Percentiles rank a stretch among this genome's conserved stretches.
These are phyloP conservation scores for Clarireedia paspali DNA, from an alignment of 2,329 filamentous ascomycete genomes.

Conservation along the genomic window DNA sequence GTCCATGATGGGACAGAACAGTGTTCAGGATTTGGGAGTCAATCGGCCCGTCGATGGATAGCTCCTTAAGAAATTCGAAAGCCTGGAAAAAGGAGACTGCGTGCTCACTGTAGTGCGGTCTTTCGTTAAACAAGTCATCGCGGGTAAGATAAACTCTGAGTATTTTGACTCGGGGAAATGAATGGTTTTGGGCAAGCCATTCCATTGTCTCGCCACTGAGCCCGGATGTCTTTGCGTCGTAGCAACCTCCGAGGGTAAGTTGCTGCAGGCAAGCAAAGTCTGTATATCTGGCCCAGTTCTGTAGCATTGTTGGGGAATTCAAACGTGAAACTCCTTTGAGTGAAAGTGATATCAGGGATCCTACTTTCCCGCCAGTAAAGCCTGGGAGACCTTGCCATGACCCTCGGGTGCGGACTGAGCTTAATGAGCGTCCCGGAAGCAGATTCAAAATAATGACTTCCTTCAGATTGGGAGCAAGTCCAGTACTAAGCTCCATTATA, in stretches of 20 bases:
- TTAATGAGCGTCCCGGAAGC: neutral
- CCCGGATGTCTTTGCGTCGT: neutral
- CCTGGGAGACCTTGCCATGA: slow-evolving; percentile 12
- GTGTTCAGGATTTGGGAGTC: slow-evolving; percentile 10
- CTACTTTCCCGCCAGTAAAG: slow-evolving; percentile 9
- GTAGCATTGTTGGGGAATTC: neutral
- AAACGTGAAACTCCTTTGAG: slow-evolving; percentile 3
- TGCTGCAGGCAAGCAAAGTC: slow-evolving; percentile 7
- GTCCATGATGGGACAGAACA: slow-evolving; percentile 9
- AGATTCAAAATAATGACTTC: slow-evolving; percentile 10
- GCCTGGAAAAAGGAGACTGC: slow-evolving; percentile 2
- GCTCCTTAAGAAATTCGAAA: slow-evolving; percentile 10
- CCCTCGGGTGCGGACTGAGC: slow-evolving; percentile 1
- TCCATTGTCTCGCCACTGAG: slow-evolving; percentile 9
- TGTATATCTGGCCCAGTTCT: slow-evolving; percentile 7
- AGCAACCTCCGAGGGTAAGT: slow-evolving; percentile 7
- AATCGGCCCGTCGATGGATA: slow-evolving; percentile 8
- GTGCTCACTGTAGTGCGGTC: slow-evolving; percentile 5
- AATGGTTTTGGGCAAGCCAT: slow-evolving; percentile 9
- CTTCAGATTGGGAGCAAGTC: slow-evolving; percentile 12
- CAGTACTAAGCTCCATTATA: slow-evolving; percentile 9
- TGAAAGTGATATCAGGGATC: slow-evolving; percentile 9
- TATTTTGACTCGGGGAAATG: slow-evolving; percentile 9
- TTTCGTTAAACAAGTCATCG: neutral
- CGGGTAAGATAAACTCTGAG: slow-evolving; percentile 7